phyloP scores from a whole-genome alignment of 805 yeast genomes.

The Myxozyma monticola region DNA sequence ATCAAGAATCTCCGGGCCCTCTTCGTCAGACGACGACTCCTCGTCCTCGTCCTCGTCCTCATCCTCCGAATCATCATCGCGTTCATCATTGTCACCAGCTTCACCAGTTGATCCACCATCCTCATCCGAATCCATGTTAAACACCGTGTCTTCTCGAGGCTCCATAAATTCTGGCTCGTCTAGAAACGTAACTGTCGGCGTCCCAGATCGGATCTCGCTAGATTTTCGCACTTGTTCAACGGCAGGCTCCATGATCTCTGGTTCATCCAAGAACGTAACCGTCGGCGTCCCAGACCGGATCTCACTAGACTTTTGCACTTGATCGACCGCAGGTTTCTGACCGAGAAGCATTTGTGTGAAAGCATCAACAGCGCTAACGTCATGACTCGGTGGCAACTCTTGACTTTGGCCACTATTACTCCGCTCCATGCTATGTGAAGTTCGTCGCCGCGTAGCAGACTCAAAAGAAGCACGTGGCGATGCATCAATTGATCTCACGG shows the following conservation, averaged over 20 bases:
- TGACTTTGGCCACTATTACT: too few species aligned
- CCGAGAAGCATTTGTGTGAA: slow-evolving; percentile 28
- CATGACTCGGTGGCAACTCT: slow-evolving; percentile 1
- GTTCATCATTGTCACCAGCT: slow-evolving; percentile 10
- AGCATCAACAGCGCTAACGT: slow-evolving; percentile 25
- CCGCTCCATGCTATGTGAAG: too few species aligned
- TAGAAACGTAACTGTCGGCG: slow-evolving; percentile 5
- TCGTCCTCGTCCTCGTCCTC: slow-evolving; percentile 2
- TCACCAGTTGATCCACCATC: too few species aligned
- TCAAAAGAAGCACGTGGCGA: too few species aligned
- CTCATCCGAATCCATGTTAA: too few species aligned
- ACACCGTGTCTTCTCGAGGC: slow-evolving; percentile 1
- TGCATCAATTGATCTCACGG: too few species aligned
- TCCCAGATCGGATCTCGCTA: neutral
- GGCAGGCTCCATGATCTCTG: neutral
- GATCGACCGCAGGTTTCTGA: neutral
- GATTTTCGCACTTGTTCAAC: neutral
- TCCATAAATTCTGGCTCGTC: slow-evolving; percentile 4
- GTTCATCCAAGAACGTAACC: slow-evolving; percentile 6
- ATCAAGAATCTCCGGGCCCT: slow-evolving; percentile 5
- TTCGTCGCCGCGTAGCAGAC: too few species aligned
- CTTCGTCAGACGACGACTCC: slow-evolving; percentile 7
- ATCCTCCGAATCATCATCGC: slow-evolving; percentile 4
- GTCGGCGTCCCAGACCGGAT: slow-evolving; percentile 2
- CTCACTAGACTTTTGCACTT: neutral